Base-by-base conservation (phyloP, 805 yeast species). In the Scheffersomyces lignosus region DNA sequence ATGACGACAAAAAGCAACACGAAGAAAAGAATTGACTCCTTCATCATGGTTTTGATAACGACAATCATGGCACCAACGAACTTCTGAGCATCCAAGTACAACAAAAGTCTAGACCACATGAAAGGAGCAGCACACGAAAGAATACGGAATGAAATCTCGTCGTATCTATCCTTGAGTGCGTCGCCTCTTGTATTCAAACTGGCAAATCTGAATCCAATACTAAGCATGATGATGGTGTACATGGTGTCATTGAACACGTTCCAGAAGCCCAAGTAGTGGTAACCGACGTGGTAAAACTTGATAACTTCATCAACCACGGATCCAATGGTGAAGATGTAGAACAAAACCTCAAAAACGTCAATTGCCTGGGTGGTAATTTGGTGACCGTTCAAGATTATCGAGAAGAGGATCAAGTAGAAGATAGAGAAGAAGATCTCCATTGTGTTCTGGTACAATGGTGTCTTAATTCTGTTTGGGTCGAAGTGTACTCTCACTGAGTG, bases 41-140 rank as follows among this genome's bases (percentile, higher is more conserved):
- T 80, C 87, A 88, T 82, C 87, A 88, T 83, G 39, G 81, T 82
- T 52, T 86, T 86, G 33, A 86, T 65, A 4, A 88, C 91, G 18
- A 88, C 91, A 44, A 88, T 75, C 88, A 88, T 84, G 2, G 89
- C 87, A 27, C 96, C 96, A 33, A 87, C 86, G 58, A 88, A 87
- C 48, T 77, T 75, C 46, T 81, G 80, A 8, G 90, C 83, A 55
- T 88, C 96, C 49, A 87, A 71, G 60, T 73, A 87, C 25, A 88
- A 70, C 38, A 88, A 63, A 33, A 88, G 65, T 33, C 96, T 71
- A 2, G 85, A 75, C 95, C 96, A 88, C 76, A 88, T 81, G 46
- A 88, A 69, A 2, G 96, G 96, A 4, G 96, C 84, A 10, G 86
- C 89, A 51, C 89, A 74, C 0, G 95, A 81, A 32, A 88, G 61